Base-by-base conservation (phyloP, 305 asterid genomes). In the Fraxinus floribunda region DNA sequence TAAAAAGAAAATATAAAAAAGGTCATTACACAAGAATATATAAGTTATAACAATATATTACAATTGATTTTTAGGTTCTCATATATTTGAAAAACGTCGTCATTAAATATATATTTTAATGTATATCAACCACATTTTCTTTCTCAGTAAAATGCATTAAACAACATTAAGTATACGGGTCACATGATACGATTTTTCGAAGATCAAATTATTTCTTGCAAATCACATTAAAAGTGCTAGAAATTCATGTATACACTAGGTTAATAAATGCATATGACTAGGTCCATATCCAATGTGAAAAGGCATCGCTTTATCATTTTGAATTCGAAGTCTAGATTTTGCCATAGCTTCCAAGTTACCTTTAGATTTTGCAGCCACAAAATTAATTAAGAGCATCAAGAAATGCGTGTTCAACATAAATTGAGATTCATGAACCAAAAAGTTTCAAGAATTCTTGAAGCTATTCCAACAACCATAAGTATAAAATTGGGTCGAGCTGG, bases 381-480 rank as follows among this genome's bases (percentile, higher is more conserved):
- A 64, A 26, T 29, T 55, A 38, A 32, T n/a, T 71, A 70, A 72
- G 78, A 80, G 36, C 81, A 81, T 79, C 85, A 82, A 81, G 85
- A 83, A 78, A 77, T 49, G 82, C 60, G 84, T 79, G 84, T 52
- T 49, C 29, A 36, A 76, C 32, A 74, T 24, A 72, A 66, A 55
- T 84, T 15, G 29, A 29, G 22, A 60, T 62, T 60, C 82, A 82
- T 83, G 84, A 77, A 73, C 78, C 41, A n/a, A 75, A 52, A 81
- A 57, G 35, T 52, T 77, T 18, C 49, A 81, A 76, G 34, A 85
- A 77, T 24, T 44, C 76, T 20, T 7, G 39, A 76, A 76, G 49
- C 15, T 8, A 10, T 29, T 68, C 74, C 75, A 68, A 68, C 39
- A 68, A 68, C 75, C 75, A 29, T 1, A 10, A 68, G 13, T 22